A percentile compares a stretch with the other conserved stretches of the same genome.
Evolutionary conservation across 73 alveolate genomes (phyloP).

Genomic region (Strombidium stylifer): DNA sequence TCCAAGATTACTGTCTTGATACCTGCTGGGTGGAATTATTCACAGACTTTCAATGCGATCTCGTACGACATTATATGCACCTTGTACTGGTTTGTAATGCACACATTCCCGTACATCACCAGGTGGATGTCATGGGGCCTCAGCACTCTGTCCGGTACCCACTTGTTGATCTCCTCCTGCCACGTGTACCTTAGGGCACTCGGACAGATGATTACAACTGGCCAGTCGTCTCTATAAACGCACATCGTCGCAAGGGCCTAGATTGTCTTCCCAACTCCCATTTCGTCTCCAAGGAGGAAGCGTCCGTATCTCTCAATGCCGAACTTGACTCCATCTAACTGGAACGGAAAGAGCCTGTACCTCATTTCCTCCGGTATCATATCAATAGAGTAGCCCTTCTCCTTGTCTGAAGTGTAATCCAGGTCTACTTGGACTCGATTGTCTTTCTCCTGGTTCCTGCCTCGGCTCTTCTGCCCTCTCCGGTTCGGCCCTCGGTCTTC

Average conservation of each 20-base stretch:
- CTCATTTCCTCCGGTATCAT: slow-evolving; percentile 59
- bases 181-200: no score
- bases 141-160: not conserved
- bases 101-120: not conserved
- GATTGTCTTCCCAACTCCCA: slow-evolving; percentile 95
- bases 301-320: slow-evolving; percentile 86
- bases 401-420: no score
- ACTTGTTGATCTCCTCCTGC: not conserved
- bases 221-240: slow-evolving; percentile 87
- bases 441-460: no score
- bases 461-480: no score
- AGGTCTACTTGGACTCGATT: no score
- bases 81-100: not conserved
- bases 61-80: not conserved
- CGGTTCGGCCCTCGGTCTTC: no score
- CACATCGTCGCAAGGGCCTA: slow-evolving; percentile 82
- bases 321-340: slow-evolving; percentile 79
- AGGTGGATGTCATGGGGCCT: slow-evolving; percentile 11
- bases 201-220: slow-evolving; percentile 87
- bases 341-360: slow-evolving; percentile 62
- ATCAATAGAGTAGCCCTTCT: slow-evolving; percentile 29
- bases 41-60: not conserved
- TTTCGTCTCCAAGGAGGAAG: slow-evolving; percentile 88
- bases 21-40: not conserved
- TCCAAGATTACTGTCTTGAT: not conserved